Conservation (phyloP, 352 stramenopile species). For the Elongisporangium anandrum region DNA sequence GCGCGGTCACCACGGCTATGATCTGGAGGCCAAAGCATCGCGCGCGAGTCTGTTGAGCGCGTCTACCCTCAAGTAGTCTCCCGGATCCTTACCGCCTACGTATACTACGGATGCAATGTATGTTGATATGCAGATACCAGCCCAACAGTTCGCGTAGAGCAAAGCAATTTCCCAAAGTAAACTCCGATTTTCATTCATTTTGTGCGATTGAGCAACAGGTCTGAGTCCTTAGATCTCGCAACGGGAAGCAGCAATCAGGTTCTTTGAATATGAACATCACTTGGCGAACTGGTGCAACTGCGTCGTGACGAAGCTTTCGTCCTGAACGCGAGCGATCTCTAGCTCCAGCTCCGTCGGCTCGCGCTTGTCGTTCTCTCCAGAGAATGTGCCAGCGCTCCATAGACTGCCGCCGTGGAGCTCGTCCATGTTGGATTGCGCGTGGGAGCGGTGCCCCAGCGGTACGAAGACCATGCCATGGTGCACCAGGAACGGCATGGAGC, state of each 20-base stretch:
- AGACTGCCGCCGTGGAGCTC: constrained; percentile 36
- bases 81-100: constrained; percentile 12
- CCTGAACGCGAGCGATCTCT: constrained; percentile 43
- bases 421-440: constrained; percentile 21
- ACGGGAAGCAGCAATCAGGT: no score
- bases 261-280: no score
- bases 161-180: constrained; percentile 4
- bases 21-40: neutral
- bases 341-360: constrained; percentile 53
- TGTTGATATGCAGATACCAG: no score
- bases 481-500: constrained; percentile 49
- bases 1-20: no score
- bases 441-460: constrained; percentile 37
- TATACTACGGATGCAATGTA: constrained; percentile 14
- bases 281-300: no score
- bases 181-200: constrained; percentile 6
- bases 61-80: constrained; percentile 7
- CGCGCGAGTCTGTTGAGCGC: neutral
- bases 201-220: constrained; percentile 1
- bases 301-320: constrained; percentile 47
- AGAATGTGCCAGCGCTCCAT: constrained; percentile 58
- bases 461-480: constrained; percentile 82
- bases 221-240: no score
- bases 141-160: no score
- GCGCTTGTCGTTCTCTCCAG: constrained; percentile 51